These are phyloP conservation scores for Micromonas commoda DNA, from an alignment of 139 green algal genomes.

Conservation along the genomic window DNA sequence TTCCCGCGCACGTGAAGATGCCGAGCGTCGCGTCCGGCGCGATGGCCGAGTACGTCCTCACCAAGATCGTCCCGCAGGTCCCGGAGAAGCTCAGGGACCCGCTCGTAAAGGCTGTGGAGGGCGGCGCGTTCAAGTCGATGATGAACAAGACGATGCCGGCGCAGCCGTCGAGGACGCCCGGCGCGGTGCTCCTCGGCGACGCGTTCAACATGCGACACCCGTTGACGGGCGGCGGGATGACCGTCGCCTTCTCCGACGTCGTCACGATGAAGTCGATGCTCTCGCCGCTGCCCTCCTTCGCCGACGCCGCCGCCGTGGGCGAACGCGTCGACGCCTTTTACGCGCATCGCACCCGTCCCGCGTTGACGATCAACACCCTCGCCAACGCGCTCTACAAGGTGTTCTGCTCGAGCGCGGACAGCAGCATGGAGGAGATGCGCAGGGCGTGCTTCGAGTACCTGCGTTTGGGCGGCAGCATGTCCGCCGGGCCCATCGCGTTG, in stretches of 20 bases:
- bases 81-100: slow-evolving; percentile 57
- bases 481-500: slow-evolving; percentile 73
- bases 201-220: slow-evolving; percentile 99
- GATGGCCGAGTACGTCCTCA: slow-evolving; percentile 56
- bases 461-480: slow-evolving; percentile 71
- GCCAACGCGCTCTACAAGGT: slow-evolving; percentile 95
- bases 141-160: slow-evolving; percentile 84
- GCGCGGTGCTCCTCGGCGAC: slow-evolving; percentile 90
- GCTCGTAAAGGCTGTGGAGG: slow-evolving; percentile 61
- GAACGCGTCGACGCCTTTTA: slow-evolving; percentile 50
- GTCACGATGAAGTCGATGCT: slow-evolving; percentile 67
- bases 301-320: slow-evolving; percentile 72
- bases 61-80: slow-evolving; percentile 57
- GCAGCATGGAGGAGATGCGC: slow-evolving; percentile 91
- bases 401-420: slow-evolving; percentile 62
- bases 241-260: slow-evolving; percentile 87
- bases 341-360: slow-evolving; percentile 55
- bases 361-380: slow-evolving; percentile 97
- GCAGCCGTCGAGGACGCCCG: slow-evolving; percentile 43
- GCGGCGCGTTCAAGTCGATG: slow-evolving; percentile 61
- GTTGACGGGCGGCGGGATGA: slow-evolving; percentile 71
- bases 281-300: slow-evolving; percentile 64
- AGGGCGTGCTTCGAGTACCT: slow-evolving; percentile 98
- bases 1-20: slow-evolving; percentile 65
- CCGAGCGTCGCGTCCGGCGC: slow-evolving; percentile 47